Evolutionary conservation across 306 rosid species (phyloP).

Genomic region (Trifolium dubium): DNA sequence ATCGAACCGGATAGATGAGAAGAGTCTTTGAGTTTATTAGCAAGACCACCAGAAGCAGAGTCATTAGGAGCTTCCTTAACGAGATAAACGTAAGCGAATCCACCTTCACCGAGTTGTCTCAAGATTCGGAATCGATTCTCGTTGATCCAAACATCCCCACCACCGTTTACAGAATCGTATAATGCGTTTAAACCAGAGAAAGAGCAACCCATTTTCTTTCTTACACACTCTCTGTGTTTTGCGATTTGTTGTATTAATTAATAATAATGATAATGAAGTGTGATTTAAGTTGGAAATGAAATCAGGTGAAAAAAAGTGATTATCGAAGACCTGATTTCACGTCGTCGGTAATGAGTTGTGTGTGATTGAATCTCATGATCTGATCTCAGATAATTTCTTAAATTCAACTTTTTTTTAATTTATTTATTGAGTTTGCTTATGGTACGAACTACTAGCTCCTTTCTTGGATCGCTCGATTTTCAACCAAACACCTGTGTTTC

Average conservation of each 20-base stretch:
- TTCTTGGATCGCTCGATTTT: constrained; percentile 46
- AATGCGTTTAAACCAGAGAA: constrained; percentile 92
- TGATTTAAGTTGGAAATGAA: no score
- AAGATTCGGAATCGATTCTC: constrained; percentile 87
- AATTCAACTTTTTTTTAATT: background rate
- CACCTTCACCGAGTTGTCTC: constrained; percentile 98
- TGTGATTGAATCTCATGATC: constrained; percentile 8
- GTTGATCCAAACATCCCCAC: constrained; percentile 97
- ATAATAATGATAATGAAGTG: background rate
- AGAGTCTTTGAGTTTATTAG: constrained; percentile 74
- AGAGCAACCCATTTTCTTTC: constrained; percentile 79
- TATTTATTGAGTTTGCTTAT: background rate
- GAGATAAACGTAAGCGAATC: constrained; percentile 84
- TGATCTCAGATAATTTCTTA: no score
- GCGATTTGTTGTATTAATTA: background rate
- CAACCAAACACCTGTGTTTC: constrained; percentile 46
- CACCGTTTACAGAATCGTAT: constrained; percentile 91
- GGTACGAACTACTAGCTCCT: background rate
- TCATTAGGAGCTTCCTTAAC: constrained; percentile 77
- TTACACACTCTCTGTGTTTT: background rate
- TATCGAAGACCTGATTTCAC: constrained; percentile 65
- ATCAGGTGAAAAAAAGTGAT: constrained; percentile 47
- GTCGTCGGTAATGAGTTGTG: constrained; percentile 28
- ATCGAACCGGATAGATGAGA: constrained; percentile 77
- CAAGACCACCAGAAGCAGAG: constrained; percentile 56